These are phyloP conservation scores for Hypoxylon trugodes DNA, from an alignment of 495 filamentous ascomycete genomes.

Conservation along the genomic window DNA sequence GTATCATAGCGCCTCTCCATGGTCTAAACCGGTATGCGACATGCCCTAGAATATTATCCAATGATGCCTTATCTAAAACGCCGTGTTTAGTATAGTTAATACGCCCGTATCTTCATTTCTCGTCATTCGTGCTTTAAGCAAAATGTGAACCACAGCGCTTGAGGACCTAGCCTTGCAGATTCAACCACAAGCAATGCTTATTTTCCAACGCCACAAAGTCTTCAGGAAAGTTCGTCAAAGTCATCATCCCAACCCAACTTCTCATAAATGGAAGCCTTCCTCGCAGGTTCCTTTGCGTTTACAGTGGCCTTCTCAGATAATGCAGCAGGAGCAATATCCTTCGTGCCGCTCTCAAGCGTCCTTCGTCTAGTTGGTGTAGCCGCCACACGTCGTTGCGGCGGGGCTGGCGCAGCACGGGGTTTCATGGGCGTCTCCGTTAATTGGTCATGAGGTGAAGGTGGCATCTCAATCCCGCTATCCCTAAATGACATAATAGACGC, in stretches of 20 bases:
- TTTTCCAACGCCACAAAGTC: not conserved
- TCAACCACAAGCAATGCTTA: not conserved
- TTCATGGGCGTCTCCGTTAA: conserved; percentile 53
- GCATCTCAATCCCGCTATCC: conserved; percentile 48
- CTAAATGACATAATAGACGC: conserved; percentile 53
- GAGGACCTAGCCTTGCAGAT: not conserved
- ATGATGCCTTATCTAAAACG: conserved; percentile 22
- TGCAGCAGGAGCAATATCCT: conserved; percentile 38
- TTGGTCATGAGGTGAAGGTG: conserved; percentile 47
- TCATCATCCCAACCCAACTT: conserved; percentile 81
- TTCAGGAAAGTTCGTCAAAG: conserved; percentile 52
- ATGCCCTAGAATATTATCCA: too few relatives aligned
- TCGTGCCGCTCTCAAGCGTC: conserved; percentile 58
- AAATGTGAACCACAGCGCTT: not conserved
- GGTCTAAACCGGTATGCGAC: conserved; percentile 10
- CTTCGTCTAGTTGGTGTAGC: conserved; percentile 46
- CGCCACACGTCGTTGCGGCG: conserved; percentile 23
- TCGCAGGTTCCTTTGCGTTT: conserved; percentile 12
- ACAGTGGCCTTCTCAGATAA: conserved; percentile 27
- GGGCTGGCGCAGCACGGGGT: conserved; percentile 21
- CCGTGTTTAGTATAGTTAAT: too few relatives aligned
- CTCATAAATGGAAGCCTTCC: conserved; percentile 70
- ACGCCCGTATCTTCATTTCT: conserved; percentile 33
- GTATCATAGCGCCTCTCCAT: too few relatives aligned
- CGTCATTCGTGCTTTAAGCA: conserved; percentile 23